Conservation (phyloP, 176 grass and related monocot genomes). For the Guadua angustifolia region DNA sequence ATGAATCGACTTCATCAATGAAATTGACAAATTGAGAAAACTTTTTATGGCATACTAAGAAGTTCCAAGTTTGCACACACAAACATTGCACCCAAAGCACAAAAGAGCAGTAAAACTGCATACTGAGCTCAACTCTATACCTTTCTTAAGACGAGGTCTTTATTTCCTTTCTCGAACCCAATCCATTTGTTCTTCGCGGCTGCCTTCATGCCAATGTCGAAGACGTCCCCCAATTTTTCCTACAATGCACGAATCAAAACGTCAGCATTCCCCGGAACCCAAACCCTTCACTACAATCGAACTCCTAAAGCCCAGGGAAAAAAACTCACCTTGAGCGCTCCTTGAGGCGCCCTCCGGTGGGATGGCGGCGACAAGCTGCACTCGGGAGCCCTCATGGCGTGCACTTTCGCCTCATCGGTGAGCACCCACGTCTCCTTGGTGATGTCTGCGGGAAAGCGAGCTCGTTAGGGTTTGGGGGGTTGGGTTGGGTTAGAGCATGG, state of each 20-base stretch:
- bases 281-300: neutral
- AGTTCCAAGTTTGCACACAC: neutral
- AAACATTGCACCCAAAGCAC: neutral
- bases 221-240: slow-evolving; percentile 61
- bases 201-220: slow-evolving; percentile 60
- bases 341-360: slow-evolving; percentile 66
- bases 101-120: slow-evolving; percentile 6
- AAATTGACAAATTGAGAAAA: neutral
- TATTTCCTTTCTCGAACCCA: slow-evolving; percentile 61
- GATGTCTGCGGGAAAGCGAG: neutral
- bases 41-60: neutral
- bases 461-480: neutral
- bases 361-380: slow-evolving; percentile 62
- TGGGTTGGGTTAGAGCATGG: neutral
- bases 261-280: slow-evolving; percentile 32
- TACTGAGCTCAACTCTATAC: slow-evolving; percentile 40
- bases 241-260: slow-evolving; percentile 26
- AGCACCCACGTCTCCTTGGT: slow-evolving; percentile 67
- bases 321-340: slow-evolving; percentile 63
- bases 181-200: slow-evolving; percentile 78
- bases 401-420: slow-evolving; percentile 78
- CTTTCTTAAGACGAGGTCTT: slow-evolving; percentile 59
- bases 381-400: slow-evolving; percentile 67
- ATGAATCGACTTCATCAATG: neutral
- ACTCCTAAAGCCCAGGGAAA: slow-evolving; percentile 9